A percentile compares a stretch with the other conserved stretches of the same genome.
Conservation (phyloP, 768 basidiomycete genomes). For the Boletus vinaceobasis region DNA sequence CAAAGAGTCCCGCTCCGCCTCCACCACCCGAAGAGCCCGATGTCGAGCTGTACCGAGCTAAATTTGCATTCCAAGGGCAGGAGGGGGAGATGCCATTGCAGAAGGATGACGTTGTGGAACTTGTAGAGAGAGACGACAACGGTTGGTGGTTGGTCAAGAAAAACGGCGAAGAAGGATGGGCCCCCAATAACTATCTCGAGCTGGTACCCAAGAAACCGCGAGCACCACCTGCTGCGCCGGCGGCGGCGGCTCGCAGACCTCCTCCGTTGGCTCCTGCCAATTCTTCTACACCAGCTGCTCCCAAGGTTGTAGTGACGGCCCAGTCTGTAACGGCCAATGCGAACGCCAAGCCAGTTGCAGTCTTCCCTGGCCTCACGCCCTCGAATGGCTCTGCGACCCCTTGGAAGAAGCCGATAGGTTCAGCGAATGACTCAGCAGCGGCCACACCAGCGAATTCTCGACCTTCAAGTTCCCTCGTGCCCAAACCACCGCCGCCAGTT, state of each 20-base stretch:
- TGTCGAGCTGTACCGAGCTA: conserved; percentile 76
- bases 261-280: conserved; percentile 44
- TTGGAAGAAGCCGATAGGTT: conserved; percentile 60
- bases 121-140: conserved; percentile 89
- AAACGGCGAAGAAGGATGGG: conserved; percentile 83
- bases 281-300: conserved; percentile 31
- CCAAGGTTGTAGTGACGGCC: conserved; percentile 34
- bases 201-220: conserved; percentile 65
- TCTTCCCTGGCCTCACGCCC: conserved; percentile 73
- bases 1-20: conserved; percentile 46
- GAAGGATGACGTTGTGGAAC: conserved; percentile 91
- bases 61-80: conserved; percentile 91
- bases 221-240: conserved; percentile 64
- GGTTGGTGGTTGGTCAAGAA: conserved; percentile 99
- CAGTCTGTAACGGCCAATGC: conserved; percentile 52
- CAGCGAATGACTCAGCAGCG: conserved; percentile 33
- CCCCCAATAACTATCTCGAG: conserved; percentile 91
- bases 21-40: conserved; percentile 60
- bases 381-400: conserved; percentile 68
- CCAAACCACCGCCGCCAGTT: conserved; percentile 57
- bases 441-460: conserved; percentile 46
- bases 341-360: conserved; percentile 74
- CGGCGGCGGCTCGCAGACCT: conserved; percentile 52
- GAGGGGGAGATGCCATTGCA: conserved; percentile 85
- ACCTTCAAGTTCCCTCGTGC: conserved; percentile 47